A percentile compares a stretch with the other conserved stretches of the same genome.
Evolutionary conservation across 2,329 filamentous ascomycete genomes (phyloP).

Genomic region (Akanthomyces muscarius): DNA sequence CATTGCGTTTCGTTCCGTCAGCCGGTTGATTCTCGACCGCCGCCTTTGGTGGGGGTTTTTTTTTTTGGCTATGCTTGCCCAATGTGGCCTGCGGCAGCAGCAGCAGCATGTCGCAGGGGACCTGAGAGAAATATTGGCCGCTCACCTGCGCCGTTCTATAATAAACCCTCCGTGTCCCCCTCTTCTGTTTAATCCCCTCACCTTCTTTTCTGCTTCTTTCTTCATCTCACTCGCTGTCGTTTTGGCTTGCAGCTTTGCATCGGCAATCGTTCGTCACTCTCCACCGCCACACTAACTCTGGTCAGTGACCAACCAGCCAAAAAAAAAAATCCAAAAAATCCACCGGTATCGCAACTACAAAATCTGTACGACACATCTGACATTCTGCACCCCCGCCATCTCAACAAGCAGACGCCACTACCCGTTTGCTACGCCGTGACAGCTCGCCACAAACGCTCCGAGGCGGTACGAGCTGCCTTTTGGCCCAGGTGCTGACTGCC

Average conservation of each 20-base stretch:
- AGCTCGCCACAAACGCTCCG: neutral
- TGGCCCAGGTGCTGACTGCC: conserved; percentile 16
- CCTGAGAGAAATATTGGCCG: conserved; percentile 2
- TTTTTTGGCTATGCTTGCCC: neutral
- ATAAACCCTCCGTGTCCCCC: conserved; percentile 8
- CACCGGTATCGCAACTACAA: conserved; percentile 5
- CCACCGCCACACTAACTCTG: neutral
- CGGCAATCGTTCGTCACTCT: neutral
- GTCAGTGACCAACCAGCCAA: neutral
- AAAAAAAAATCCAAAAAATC: neutral
- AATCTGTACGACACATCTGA: neutral
- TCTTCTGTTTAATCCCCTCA: neutral
- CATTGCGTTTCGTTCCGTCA: neutral
- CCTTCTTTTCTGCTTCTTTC: too few relatives aligned
- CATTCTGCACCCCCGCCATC: neutral
- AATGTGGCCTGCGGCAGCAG: neutral
- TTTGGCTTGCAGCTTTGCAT: neutral
- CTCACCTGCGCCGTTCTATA: neutral
- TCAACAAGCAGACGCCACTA: neutral
- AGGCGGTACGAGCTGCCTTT: conserved; percentile 6
- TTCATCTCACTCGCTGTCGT: neutral
- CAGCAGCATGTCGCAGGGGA: neutral
- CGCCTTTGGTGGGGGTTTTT: neutral
- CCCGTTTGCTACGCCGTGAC: conserved; percentile 1
- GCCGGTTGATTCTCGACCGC: conserved; percentile 11